Percentiles rank a stretch among this genome's conserved stretches.
phyloP scores from a whole-genome alignment of 2,329 filamentous ascomycete species.

The Sporothrix dimorphospora region DNA sequence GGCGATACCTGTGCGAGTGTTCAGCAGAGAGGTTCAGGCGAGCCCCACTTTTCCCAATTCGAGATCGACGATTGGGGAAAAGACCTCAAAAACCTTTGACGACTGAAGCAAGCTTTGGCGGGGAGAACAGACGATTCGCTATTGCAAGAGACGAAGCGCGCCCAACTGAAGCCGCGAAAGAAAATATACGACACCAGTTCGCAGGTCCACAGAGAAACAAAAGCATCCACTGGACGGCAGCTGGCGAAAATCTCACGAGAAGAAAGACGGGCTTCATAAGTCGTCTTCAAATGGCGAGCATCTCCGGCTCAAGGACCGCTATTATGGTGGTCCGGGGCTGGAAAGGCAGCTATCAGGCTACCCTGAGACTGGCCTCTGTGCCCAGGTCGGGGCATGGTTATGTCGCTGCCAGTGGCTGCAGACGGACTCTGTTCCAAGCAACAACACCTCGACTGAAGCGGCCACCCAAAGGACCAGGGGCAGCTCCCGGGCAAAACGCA shows the following conservation, averaged over 20 bases:
- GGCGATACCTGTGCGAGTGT: neutral
- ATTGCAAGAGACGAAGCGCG: neutral
- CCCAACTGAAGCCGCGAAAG: too few species aligned
- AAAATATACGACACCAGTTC: neutral
- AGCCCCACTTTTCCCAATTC: slow-evolving; percentile 7
- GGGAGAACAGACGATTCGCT: neutral
- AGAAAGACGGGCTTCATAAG: neutral
- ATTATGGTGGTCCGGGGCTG: neutral
- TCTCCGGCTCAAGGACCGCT: neutral
- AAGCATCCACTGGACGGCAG: neutral
- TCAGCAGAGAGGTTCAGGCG: neutral
- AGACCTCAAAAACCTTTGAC: neutral
- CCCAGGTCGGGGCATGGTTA: neutral
- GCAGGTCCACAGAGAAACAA: too few species aligned
- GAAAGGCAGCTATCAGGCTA: neutral
- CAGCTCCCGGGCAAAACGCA: neutral
- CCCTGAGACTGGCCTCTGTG: neutral
- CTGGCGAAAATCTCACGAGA: neutral
- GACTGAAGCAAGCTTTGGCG: neutral
- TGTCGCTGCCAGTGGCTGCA: neutral
- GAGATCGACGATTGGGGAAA: slow-evolving; percentile 8
- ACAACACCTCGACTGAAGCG: slow-evolving; percentile 40
- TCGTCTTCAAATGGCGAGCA: neutral
- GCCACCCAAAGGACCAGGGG: neutral
- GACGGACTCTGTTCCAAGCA: slow-evolving; percentile 23